Evolutionary conservation across 371 early-diverging fungal species (phyloP).

Genomic region (Apophysomyces trapeziformis): DNA sequence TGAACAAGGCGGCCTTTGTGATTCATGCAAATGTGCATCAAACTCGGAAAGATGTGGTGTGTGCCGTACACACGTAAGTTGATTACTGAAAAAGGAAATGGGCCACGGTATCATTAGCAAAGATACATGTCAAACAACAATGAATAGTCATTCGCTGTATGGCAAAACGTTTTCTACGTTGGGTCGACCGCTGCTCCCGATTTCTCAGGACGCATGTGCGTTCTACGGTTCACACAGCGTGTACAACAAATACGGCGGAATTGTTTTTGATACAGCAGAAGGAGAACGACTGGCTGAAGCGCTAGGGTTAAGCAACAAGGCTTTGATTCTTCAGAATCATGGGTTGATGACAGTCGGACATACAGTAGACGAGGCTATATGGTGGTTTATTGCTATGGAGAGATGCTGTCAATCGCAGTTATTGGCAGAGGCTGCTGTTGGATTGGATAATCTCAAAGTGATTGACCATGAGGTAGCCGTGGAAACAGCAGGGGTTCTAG

Average conservation of each 20-base stretch:
- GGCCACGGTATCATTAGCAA: background rate
- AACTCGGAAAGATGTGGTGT: conserved; percentile 51
- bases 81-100: background rate
- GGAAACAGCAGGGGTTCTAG: conserved; percentile 38
- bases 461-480: conserved; percentile 51
- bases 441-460: conserved; percentile 38
- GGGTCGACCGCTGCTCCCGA: conserved; percentile 50
- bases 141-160: conserved; percentile 57
- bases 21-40: conserved; percentile 62
- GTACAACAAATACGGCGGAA: conserved; percentile 57
- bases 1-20: conserved; percentile 68
- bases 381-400: conserved; percentile 63
- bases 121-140: no score
- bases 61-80: conserved; percentile 58
- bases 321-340: conserved; percentile 63
- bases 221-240: conserved; percentile 55
- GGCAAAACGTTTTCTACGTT: conserved; percentile 62
- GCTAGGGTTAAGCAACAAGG: conserved; percentile 52
- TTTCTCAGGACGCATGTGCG: conserved; percentile 66
- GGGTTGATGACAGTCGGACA: conserved; percentile 61
- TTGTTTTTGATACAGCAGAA: conserved; percentile 59
- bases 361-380: conserved; percentile 61
- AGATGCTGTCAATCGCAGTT: conserved; percentile 61
- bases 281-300: conserved; percentile 51
- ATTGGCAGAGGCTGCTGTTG: conserved; percentile 56